Percentiles rank a stretch among this genome's conserved stretches.
Evolutionary conservation across 371 early-diverging fungal genomes (phyloP).

Genomic region (Rhizomucor pusillus): DNA sequence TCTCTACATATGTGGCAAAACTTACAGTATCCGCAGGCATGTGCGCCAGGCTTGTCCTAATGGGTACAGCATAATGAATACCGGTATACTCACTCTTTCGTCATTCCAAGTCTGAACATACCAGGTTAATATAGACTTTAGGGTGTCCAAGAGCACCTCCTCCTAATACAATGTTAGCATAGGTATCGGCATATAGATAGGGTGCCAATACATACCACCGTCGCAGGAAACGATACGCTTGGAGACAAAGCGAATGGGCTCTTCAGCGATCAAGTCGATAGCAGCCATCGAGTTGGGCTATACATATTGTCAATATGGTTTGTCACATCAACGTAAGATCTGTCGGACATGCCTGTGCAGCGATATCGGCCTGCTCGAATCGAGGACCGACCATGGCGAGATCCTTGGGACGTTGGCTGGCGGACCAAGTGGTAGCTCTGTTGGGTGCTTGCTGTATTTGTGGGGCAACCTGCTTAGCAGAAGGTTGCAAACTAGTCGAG

Average conservation of each 20-base stretch:
- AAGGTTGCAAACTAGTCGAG: slow-evolving; percentile 32
- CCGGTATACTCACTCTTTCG: background rate
- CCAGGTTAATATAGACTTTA: slow-evolving; percentile 92
- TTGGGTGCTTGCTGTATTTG: slow-evolving; percentile 69
- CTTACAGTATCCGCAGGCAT: slow-evolving; percentile 82
- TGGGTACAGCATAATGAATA: background rate
- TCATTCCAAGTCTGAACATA: slow-evolving; percentile 20
- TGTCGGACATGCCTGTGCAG: slow-evolving; percentile 63
- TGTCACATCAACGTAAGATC: background rate
- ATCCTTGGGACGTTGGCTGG: slow-evolving; percentile 66
- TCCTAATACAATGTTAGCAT: slow-evolving; percentile 43
- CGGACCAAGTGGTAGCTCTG: slow-evolving; percentile 75
- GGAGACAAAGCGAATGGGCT: slow-evolving; percentile 76
- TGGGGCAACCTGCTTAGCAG: slow-evolving; percentile 36
- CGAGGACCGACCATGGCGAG: slow-evolving; percentile 81
- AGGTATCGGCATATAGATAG: background rate
- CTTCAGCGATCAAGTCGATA: slow-evolving; percentile 87
- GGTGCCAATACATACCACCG: slow-evolving; percentile 61
- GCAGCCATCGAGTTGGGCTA: slow-evolving; percentile 92
- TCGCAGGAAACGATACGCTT: slow-evolving; percentile 82
- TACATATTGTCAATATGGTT: background rate
- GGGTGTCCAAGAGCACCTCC: slow-evolving; percentile 94
- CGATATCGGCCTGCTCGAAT: slow-evolving; percentile 87
- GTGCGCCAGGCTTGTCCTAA: slow-evolving; percentile 63
- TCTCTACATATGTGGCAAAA: slow-evolving; percentile 4